Evolutionary conservation across 352 stramenopile species (phyloP), one percentile per base, ranked within the genome.

Genomic region (Globisporangium orthogonon): DNA sequence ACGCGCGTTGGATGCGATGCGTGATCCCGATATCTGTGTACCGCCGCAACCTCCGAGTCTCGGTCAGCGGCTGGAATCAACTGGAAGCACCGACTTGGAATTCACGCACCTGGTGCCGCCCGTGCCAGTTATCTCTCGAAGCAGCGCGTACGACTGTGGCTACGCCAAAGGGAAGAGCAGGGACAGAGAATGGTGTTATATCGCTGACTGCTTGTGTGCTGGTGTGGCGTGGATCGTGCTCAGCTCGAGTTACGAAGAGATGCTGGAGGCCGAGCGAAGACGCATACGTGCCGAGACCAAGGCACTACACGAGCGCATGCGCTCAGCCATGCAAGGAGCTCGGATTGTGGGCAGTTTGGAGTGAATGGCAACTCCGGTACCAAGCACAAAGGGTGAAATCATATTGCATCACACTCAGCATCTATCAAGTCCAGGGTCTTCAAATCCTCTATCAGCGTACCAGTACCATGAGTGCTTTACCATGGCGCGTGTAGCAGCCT

Each of bases 271-370:
- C 15, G 76, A 87, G 54, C 63, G 76, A 11, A 56, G 54, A 4
- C 70, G 76, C 18, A 50, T 87, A 33, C 70, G 73, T 5, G 17
- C 69, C 9, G 76, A 87, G 49, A 79, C 67, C n/a, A 85, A 78
- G 35, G 65, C 66, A 33, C 58, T 87, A 6, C 71, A 83, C 30
- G 71, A 84, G 15, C 64, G 69, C n/a, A 87, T 87, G 74, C 67
- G 71, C n/a, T 62, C 49, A 17, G 46, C 33, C 7, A 14, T 50
- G 15, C 45, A 54, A 33, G 10, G 40, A 5, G 40, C 31, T 7
- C n/a, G 31, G 28, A 3, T 17, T 6, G 9, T 17, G 5, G 7
- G 14, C 15, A 23, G 40, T 11, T 17, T 23, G 1, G 40, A 46
- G 40, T 46, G 40, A 46, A 17, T 43, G 39, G 4, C 9, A 9